phyloP scores from a whole-genome alignment of 305 asterid species.

The Fraxinus dipetala region DNA sequence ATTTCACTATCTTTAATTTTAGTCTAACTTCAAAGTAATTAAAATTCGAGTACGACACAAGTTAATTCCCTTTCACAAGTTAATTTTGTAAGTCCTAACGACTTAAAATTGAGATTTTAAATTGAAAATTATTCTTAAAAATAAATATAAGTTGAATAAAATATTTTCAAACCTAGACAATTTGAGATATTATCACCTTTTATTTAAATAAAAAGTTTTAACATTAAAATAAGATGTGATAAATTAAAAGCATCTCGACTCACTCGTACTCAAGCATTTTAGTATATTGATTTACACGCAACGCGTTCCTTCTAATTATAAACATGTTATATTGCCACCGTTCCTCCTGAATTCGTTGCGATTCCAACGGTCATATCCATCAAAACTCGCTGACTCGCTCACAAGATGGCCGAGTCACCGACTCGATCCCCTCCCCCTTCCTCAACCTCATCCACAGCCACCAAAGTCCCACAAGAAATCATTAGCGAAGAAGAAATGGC shows the following conservation, averaged over 20 bases:
- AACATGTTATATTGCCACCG: background rate
- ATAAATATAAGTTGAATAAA: no score
- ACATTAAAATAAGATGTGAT: background rate
- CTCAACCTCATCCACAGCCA: constrained; percentile 13
- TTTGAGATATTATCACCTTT: background rate
- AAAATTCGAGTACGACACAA: no score
- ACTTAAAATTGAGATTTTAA: no score
- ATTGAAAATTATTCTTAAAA: background rate
- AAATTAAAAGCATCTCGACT: background rate
- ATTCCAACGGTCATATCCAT: constrained; percentile 32
- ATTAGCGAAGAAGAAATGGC: constrained; percentile 47
- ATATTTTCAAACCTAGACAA: background rate
- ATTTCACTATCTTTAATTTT: background rate
- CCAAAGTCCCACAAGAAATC: constrained; percentile 34
- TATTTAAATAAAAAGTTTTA: no score
- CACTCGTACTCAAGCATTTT: background rate
- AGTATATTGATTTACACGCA: background rate
- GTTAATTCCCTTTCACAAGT: background rate
- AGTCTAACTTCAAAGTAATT: background rate
- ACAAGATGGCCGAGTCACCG: constrained; percentile 6
- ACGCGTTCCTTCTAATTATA: background rate
- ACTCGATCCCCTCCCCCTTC: constrained; percentile 27
- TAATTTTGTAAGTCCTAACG: no score
- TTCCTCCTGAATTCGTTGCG: constrained; percentile 10
- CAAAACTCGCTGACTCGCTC: constrained; percentile 19